Evolutionary conservation across 2,329 filamentous ascomycete species (phyloP), one percentile per base, ranked within the genome.

Genomic region (Colletotrichum costaricense): DNA sequence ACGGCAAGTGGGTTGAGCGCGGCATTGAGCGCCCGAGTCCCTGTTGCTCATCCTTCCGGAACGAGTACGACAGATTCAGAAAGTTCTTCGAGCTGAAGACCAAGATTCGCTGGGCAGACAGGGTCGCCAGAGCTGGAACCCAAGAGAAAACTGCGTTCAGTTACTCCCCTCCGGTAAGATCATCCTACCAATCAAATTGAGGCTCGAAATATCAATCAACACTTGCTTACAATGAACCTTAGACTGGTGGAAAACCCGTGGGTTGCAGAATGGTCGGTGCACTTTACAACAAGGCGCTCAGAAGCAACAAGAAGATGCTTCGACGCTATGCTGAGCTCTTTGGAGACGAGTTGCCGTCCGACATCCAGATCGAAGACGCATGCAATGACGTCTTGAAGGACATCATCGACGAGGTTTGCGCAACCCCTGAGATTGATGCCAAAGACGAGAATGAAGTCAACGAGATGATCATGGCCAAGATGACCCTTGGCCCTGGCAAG

Each of bases 11-110:
- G 74, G 30, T 38, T 14, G 22, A 42, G 7, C 68, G 69, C 8
- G 69, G 28, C 5, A 11, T 63, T 3, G 82, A 82, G 71, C 82
- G 84, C 0, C 82, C 85, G 0, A 86, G 83, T 75, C 70, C 80
- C 3, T 81, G 81, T 3, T 80, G 84, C 0, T 80, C 83, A 1
- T 75, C 78, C 3, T 87, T 89, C 78, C 64, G 78, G 2, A 65
- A 73, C 2, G 89, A 91, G 30, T 84, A 89, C 71, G 74, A 75
- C 0, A 81, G 82, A 0, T 93, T 94, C 78, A 84, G 84, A 72
- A 76, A 80, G 0, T 90, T 92, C 76, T 94, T 94, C 78, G 79
- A 79, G 12, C 81, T 83, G 8, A 90, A 90, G 79, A 91, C 91
- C 0, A 88, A 89, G 0, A 82, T 90, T 11, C 78, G 83, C 2